Evolutionary conservation across 495 filamentous ascomycete genomes (phyloP).

Genomic region (Aspergillus egyptiacus): DNA sequence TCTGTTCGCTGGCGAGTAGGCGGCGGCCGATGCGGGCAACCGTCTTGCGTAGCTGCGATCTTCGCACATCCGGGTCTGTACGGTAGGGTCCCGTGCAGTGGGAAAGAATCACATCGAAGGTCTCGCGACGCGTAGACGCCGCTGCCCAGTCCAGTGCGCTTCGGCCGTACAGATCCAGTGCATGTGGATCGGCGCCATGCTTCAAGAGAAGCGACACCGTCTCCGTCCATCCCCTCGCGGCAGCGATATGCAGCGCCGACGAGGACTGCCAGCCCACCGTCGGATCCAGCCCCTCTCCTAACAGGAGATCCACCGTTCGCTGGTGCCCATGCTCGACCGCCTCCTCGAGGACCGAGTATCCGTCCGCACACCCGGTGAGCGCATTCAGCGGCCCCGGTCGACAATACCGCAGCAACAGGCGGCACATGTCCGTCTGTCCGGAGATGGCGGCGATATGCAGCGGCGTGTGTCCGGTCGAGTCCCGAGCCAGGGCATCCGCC

Average conservation of each 20-base stretch:
- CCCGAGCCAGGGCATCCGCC: not conserved
- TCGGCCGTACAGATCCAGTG: not conserved
- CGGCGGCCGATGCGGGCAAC: not conserved
- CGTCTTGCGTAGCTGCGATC: not conserved
- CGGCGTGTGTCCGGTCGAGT: not conserved
- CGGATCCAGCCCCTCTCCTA: not conserved
- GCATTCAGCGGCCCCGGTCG: not conserved
- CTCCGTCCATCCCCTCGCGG: not conserved
- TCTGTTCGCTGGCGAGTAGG: not conserved
- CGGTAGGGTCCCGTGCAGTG: not conserved
- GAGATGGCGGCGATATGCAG: not conserved
- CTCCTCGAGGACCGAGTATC: not conserved
- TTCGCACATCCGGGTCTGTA: not conserved
- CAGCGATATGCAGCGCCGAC: not conserved
- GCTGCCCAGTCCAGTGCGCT: not conserved
- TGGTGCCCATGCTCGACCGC: not conserved
- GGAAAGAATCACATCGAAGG: not conserved
- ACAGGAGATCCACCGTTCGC: not conserved
- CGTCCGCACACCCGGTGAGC: not conserved
- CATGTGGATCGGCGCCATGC: not conserved
- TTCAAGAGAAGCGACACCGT: not conserved
- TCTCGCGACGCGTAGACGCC: not conserved
- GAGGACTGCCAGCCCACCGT: not conserved
- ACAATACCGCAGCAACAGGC: not conserved
- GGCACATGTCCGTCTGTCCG: not conserved